Percentiles rank a stretch among this genome's conserved stretches.
These are phyloP conservation scores for Malassezia pachydermatis DNA, from an alignment of 1,284 basidiomycete genomes.

Conservation along the genomic window DNA sequence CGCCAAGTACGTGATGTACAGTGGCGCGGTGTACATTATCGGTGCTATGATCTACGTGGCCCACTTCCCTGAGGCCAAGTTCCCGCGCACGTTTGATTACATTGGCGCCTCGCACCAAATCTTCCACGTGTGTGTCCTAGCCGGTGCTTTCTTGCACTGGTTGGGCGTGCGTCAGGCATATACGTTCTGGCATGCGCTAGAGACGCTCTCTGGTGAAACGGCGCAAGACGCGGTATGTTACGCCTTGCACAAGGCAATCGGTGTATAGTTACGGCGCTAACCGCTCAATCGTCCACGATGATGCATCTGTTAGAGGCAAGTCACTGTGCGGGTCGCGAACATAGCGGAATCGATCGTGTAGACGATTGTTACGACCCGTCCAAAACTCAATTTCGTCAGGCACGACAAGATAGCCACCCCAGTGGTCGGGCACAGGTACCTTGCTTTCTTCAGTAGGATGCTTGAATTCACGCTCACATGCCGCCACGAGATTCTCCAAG, in stretches of 20 bases:
- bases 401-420: slow-evolving; percentile 90
- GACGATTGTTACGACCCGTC: slow-evolving; percentile 37
- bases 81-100: slow-evolving; percentile 69
- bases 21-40: slow-evolving; percentile 33
- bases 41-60: slow-evolving; percentile 53
- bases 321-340: slow-evolving; percentile 14
- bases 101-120: slow-evolving; percentile 50
- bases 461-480: slow-evolving; percentile 58
- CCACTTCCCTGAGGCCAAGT: slow-evolving; percentile 67
- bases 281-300: slow-evolving; percentile 13
- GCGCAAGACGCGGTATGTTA: slow-evolving; percentile 23
- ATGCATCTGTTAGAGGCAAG: slow-evolving; percentile 3
- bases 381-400: slow-evolving; percentile 61
- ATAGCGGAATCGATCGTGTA: slow-evolving; percentile 42
- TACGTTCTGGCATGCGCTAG: slow-evolving; percentile 43
- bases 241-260: slow-evolving; percentile 13
- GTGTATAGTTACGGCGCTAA: slow-evolving; percentile 10
- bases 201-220: slow-evolving; percentile 14
- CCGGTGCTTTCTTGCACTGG: slow-evolving; percentile 69
- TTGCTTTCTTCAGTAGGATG: slow-evolving; percentile 44
- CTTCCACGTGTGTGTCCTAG: slow-evolving; percentile 71
- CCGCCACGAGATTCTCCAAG: slow-evolving; percentile 58
- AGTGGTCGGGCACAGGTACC: slow-evolving; percentile 75
- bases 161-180: slow-evolving; percentile 32
- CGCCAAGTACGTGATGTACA: slow-evolving; percentile 24